phyloP scores from a whole-genome alignment of 2,329 filamentous ascomycete species.

The Colletotrichum orbiculare region DNA sequence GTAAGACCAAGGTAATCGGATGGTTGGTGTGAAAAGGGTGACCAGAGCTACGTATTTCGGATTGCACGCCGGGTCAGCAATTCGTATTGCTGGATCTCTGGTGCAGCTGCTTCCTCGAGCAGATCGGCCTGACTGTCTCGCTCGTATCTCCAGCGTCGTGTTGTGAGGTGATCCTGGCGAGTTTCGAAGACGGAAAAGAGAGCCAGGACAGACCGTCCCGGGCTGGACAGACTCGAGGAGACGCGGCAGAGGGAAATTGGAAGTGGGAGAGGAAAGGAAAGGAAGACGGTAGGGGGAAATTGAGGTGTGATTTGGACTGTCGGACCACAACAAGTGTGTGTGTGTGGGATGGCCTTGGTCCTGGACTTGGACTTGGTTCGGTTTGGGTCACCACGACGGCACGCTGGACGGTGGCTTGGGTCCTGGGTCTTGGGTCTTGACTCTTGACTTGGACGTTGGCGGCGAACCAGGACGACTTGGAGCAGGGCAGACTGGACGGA shows the following conservation, averaged over 20 bases:
- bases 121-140: conserved; percentile 14
- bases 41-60: conserved; percentile 10
- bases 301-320: neutral
- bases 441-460: conserved; percentile 34
- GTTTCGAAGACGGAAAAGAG: neutral
- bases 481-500: neutral
- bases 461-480: neutral
- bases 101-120: conserved; percentile 20
- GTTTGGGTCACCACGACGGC: neutral
- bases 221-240: neutral
- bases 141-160: conserved; percentile 24
- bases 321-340: neutral
- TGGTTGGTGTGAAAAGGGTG: neutral
- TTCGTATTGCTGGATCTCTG: conserved; percentile 20
- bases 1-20: neutral
- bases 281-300: conserved; percentile 14
- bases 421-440: conserved; percentile 25
- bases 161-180: conserved; percentile 1
- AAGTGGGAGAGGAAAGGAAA: neutral
- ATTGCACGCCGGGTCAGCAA: conserved; percentile 11
- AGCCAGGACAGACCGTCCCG: neutral
- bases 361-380: conserved; percentile 3
- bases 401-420: conserved; percentile 25
- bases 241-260: conserved; percentile 1
- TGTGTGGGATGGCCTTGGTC: neutral